Percentiles rank a stretch among this genome's conserved stretches.
These are phyloP conservation scores for Cyanidiococcus yangmingshanensis DNA, from an alignment of 23 red algal genomes.

Conservation along the genomic window DNA sequence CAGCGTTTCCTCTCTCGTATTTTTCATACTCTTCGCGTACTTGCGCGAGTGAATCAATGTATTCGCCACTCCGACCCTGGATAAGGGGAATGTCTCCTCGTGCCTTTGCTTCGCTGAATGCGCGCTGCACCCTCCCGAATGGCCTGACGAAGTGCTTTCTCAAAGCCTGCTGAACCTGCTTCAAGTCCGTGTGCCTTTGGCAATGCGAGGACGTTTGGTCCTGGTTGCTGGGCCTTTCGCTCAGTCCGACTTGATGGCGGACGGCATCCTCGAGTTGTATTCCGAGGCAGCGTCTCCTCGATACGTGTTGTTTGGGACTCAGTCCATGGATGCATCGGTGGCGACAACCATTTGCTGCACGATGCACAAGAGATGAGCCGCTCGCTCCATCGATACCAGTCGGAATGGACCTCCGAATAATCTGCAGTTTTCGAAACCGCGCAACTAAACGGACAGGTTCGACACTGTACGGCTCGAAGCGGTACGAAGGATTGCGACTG, in stretches of 20 bases:
- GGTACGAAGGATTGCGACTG: too few species aligned
- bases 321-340: too few species aligned
- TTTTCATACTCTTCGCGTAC: not conserved
- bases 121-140: not conserved
- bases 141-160: not conserved
- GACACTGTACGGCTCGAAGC: constrained; percentile 4
- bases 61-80: not conserved
- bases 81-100: not conserved
- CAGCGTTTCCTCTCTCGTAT: constrained; percentile 6
- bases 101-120: constrained; percentile 1
- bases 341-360: not conserved
- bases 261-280: too few species aligned
- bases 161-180: not conserved
- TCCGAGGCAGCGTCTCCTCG: too few species aligned
- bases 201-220: too few species aligned
- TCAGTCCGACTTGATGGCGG: too few species aligned
- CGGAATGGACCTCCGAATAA: not conserved
- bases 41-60: not conserved
- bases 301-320: too few species aligned
- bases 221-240: too few species aligned
- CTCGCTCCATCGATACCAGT: not conserved
- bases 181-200: too few species aligned
- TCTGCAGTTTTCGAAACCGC: not conserved
- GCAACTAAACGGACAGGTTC: constrained; percentile 11
- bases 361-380: not conserved